These are phyloP conservation scores for Globisporangium nagaii DNA, from an alignment of 352 stramenopile genomes.

Conservation along the genomic window DNA sequence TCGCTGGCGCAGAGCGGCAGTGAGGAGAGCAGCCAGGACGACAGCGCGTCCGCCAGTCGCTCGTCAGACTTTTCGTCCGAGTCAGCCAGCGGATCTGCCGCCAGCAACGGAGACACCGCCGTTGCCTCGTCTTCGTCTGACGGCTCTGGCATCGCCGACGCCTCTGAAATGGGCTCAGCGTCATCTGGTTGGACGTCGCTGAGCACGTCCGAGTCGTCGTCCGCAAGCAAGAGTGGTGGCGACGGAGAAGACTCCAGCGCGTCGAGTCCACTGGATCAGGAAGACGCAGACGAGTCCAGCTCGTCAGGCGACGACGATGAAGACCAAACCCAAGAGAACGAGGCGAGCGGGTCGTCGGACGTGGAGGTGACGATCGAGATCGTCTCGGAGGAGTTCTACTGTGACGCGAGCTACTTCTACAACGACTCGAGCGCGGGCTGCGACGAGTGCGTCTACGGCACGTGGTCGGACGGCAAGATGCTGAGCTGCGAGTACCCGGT, in stretches of 20 bases:
- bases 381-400: slow-evolving; percentile 16
- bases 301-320: background rate
- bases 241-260: too few species aligned
- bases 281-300: background rate
- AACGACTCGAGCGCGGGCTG: slow-evolving; percentile 17
- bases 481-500: slow-evolving; percentile 30
- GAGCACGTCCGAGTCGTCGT: background rate
- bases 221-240: background rate
- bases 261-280: background rate
- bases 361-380: slow-evolving; percentile 6
- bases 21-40: background rate
- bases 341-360: background rate
- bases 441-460: slow-evolving; percentile 35
- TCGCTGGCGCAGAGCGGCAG: background rate
- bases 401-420: slow-evolving; percentile 33
- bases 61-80: background rate
- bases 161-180: background rate
- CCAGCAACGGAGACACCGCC: too few species aligned
- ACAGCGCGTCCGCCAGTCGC: background rate
- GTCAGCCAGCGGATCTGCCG: background rate
- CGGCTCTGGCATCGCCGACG: background rate
- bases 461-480: slow-evolving; percentile 41
- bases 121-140: background rate
- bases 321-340: too few species aligned
- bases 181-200: background rate